phyloP scores from a whole-genome alignment of 306 rosid species.

The Citrullus mucosospermus region DNA sequence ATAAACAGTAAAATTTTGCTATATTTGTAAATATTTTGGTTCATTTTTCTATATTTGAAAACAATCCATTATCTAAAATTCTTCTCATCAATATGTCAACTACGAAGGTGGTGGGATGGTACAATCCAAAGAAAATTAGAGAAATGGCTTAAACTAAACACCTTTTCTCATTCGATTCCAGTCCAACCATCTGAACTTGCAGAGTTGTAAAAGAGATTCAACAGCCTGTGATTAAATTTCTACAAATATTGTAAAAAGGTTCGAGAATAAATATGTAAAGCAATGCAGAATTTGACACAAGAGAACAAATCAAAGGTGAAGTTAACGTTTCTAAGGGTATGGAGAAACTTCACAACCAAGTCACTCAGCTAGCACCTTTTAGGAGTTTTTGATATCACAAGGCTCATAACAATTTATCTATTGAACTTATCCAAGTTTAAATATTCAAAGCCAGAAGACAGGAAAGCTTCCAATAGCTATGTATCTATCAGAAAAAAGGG shows the following conservation, averaged over 20 bases:
- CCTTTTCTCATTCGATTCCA: not conserved
- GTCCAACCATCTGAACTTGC: not conserved
- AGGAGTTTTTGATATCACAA: not conserved
- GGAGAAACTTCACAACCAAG: not conserved
- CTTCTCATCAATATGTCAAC: not conserved
- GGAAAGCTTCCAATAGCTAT: not conserved
- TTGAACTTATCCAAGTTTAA: not conserved
- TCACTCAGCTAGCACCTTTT: not conserved
- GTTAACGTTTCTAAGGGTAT: not conserved
- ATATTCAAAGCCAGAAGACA: not conserved
- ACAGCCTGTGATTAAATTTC: not conserved
- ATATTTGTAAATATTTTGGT: no score
- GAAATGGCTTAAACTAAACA: not conserved
- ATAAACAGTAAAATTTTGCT: no score
- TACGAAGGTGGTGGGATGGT: not conserved
- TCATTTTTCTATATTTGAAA: no score
- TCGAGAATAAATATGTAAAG: not conserved
- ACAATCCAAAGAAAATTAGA: not conserved
- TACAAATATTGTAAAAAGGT: not conserved
- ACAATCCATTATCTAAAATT: no score
- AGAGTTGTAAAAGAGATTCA: not conserved
- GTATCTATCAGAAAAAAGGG: not conserved
- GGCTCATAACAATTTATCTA: not conserved
- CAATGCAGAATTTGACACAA: not conserved
- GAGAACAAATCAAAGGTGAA: not conserved